A percentile compares a stretch with the other conserved stretches of the same genome.
phyloP scores from a whole-genome alignment of 305 asterid genomes.

The Caryopteris hybrid region DNA sequence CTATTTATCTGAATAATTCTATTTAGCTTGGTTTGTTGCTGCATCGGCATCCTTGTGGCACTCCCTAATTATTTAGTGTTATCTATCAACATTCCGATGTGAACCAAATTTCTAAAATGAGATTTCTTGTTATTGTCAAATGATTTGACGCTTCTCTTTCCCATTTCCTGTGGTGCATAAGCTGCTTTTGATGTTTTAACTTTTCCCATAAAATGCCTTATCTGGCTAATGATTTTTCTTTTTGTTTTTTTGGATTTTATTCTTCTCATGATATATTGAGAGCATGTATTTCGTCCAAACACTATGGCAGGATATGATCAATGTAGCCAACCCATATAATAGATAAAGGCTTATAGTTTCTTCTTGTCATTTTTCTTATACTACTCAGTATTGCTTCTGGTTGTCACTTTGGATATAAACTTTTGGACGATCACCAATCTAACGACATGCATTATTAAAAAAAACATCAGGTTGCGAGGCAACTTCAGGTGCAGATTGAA shows the following conservation, averaged over 20 bases:
- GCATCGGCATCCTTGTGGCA: neutral
- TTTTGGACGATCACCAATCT: neutral
- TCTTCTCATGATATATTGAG: neutral
- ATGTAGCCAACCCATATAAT: too few species aligned
- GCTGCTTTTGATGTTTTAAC: neutral
- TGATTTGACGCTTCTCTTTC: neutral
- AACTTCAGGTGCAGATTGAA: conserved; percentile 64
- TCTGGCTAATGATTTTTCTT: neutral
- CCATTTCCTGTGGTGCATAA: neutral
- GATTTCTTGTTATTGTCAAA: neutral
- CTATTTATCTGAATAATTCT: neutral
- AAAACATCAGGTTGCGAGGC: conserved; percentile 58
- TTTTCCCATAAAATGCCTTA: neutral
- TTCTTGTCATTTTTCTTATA: too few species aligned
- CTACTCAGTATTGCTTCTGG: too few species aligned
- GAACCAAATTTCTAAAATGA: neutral
- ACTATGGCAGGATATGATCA: too few species aligned
- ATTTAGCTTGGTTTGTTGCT: neutral
- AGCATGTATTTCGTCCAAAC: too few species aligned
- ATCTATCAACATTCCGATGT: neutral
- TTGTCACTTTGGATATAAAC: neutral
- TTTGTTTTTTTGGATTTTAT: neutral
- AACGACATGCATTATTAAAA: neutral
- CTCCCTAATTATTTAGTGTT: neutral
- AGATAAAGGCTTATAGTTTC: too few species aligned